Base-by-base conservation (phyloP, 1,284 basidiomycete species). In the Rhizopogon hawkerae region DNA sequence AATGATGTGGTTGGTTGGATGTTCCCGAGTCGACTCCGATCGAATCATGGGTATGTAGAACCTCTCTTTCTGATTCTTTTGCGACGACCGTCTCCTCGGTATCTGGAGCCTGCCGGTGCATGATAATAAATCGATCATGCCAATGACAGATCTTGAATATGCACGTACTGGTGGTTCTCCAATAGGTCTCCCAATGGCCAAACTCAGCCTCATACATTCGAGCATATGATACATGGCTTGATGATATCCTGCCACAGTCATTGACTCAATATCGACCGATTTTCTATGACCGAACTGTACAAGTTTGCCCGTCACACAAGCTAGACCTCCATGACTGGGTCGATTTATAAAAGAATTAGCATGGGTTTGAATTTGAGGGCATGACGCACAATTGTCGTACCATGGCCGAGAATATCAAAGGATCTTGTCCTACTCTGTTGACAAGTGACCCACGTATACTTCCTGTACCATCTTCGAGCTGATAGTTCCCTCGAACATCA, bases 391-490 rank as follows among this genome's bases (percentile, higher is more conserved):
- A 43, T 43, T 21, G 41, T 21, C 7, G 41, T 9, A 33, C 31
- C 41, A 8, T 43, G 8, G 26, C 29, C 29, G 29, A 43, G 29
- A 43, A 43, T 7, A 6, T 4, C 3, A 4, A 14, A 18, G 18
- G 7, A 31, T 43, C 29, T 5, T 21, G 29, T 33, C 41, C 41
- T 33, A 2, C 8, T 9, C 1, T 43, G 8, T 43, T 43, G 2
- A 5, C 1, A 2, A 8, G 13, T 3, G 45, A 33, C 29, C 51
- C 66, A 16, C 2, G 4, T 35, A 67, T 61, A 7, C 36, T 55
- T 10, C 62, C 62, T 43, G 62, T 68, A 11, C 66, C 62, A 51
- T 64, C 62, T 42, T 67, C 66, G 18, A 64, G 60, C 8, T 1
- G 0, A 4, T 44, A 67, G 3, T 2, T 4, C 38, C 36, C 42